phyloP scores from a whole-genome alignment of 768 basidiomycete species.

The Hypsizygus marmoreus region DNA sequence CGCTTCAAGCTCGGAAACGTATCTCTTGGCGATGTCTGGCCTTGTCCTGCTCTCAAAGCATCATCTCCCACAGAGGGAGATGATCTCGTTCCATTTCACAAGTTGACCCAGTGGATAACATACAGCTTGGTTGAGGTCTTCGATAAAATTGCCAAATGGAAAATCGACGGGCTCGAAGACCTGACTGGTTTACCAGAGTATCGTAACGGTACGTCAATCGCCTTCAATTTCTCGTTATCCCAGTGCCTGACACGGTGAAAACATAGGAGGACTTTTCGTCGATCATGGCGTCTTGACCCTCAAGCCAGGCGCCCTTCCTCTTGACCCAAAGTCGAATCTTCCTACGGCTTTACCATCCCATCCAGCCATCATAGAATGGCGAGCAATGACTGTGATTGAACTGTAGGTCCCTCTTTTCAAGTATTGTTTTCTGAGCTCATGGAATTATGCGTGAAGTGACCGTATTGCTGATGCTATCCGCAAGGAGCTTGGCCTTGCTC shows the following conservation, averaged over 20 bases:
- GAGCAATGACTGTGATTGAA: conserved; percentile 92
- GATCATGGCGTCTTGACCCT: conserved; percentile 82
- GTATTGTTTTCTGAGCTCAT: too few relatives aligned
- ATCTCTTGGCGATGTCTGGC: conserved; percentile 93
- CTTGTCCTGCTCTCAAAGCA: conserved; percentile 56
- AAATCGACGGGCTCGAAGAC: conserved; percentile 76
- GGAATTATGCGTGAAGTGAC: too few relatives aligned
- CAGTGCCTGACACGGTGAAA: too few relatives aligned
- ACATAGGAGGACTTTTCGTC: conserved; percentile 79
- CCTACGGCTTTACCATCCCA: conserved; percentile 75
- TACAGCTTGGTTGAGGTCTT: conserved; percentile 88
- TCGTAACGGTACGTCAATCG: conserved; percentile 66
- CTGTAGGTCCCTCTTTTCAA: conserved; percentile 55
- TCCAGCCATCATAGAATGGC: conserved; percentile 94
- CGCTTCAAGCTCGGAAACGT: conserved; percentile 67
- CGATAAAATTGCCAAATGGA: conserved; percentile 76
- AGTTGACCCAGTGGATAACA: conserved; percentile 92
- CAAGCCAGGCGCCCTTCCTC: conserved; percentile 53
- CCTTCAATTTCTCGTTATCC: not conserved
- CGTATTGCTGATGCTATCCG: conserved; percentile 76
- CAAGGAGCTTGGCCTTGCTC: conserved; percentile 48
- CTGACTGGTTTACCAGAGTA: conserved; percentile 96
- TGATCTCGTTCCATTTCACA: conserved; percentile 91
- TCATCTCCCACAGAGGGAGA: conserved; percentile 48
- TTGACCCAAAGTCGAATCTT: conserved; percentile 51